Evolutionary conservation across 352 stramenopile genomes (phyloP), one percentile per base, ranked within the genome.

Genomic region (Phytophthora citrophthora): DNA sequence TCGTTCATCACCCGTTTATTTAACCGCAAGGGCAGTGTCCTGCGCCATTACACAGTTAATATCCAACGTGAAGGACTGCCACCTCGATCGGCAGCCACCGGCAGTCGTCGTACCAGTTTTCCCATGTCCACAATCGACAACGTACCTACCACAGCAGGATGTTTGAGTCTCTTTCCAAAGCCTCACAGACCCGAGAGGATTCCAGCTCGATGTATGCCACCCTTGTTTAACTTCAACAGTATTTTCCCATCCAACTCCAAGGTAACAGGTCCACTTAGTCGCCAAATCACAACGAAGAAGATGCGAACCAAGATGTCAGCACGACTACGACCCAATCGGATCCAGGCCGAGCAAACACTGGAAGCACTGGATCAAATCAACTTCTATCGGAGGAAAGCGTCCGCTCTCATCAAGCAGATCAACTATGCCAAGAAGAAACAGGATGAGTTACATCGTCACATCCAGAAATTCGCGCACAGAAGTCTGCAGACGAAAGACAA

Each of bases 341-440:
- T 90, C 5, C 76, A 83, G 13, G 79, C 77, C 2, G 79, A 90
- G 51, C 72, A 90, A 60, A 85, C 79, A 1, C 36, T 90, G 16
- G 41, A 65, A 20, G 67, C 73, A 9, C 69, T 89, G 27, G 80
- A 84, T 29, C 79, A 91, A 9, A 74, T 91, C 9, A 74, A 84
- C 27, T 91, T 89, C 52, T 91, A 88, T 60, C 72, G 70, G 20
- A 74, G 80, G 18, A 83, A 86, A 48, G 82, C 82, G 1, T 80
- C 81, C 18, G 62, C 83, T 13, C 68, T 91, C 12, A 83, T 91
- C 54, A 83, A 88, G 26, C 87, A 89, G 45, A 91, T 91, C 74
- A 73, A 72, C 20, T 60, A 76, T 15, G 82, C 72, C 27, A 86
- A 81, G 55, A 70, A 69, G 36, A 91, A 91, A 39, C 74, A 91